Conservation (phyloP, 2,329 filamentous ascomycete species). For the Colletotrichum zoysiae region DNA sequence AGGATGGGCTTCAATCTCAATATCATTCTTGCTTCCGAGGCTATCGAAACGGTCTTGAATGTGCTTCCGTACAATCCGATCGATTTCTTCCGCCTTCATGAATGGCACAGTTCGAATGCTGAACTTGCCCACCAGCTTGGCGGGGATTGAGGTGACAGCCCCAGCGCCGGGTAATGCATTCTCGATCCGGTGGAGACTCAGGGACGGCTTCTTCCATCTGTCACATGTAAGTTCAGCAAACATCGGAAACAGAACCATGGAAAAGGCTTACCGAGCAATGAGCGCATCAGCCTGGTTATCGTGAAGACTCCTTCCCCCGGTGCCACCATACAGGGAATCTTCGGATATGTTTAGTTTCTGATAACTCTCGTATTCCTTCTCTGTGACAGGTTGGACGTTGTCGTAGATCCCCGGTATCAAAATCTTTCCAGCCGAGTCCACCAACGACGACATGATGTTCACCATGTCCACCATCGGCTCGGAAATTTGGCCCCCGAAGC, state of each 20-base stretch:
- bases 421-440: slow-evolving; percentile 92
- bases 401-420: slow-evolving; percentile 92
- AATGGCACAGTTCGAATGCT: slow-evolving; percentile 96
- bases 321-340: slow-evolving; percentile 91
- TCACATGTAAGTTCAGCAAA: neutral
- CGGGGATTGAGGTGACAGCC: slow-evolving; percentile 98
- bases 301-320: slow-evolving; percentile 85
- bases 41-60: slow-evolving; percentile 87
- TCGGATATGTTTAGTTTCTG: slow-evolving; percentile 92
- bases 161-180: slow-evolving; percentile 93
- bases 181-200: slow-evolving; percentile 95
- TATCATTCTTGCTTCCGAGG: slow-evolving; percentile 89
- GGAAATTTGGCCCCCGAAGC: slow-evolving; percentile 95
- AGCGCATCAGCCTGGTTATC: slow-evolving; percentile 30
- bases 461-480: slow-evolving; percentile 99
- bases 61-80: slow-evolving; percentile 85
- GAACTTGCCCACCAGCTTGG: slow-evolving; percentile 98
- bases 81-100: slow-evolving; percentile 94
- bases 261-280: slow-evolving; percentile 15
- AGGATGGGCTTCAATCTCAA: slow-evolving; percentile 86
- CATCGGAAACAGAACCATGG: accelerated
- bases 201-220: slow-evolving; percentile 96
- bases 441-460: slow-evolving; percentile 83
- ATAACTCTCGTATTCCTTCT: slow-evolving; percentile 91
- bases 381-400: slow-evolving; percentile 87